phyloP scores from a whole-genome alignment of 352 stramenopile species.

The Chrysophaeum taylorii region DNA sequence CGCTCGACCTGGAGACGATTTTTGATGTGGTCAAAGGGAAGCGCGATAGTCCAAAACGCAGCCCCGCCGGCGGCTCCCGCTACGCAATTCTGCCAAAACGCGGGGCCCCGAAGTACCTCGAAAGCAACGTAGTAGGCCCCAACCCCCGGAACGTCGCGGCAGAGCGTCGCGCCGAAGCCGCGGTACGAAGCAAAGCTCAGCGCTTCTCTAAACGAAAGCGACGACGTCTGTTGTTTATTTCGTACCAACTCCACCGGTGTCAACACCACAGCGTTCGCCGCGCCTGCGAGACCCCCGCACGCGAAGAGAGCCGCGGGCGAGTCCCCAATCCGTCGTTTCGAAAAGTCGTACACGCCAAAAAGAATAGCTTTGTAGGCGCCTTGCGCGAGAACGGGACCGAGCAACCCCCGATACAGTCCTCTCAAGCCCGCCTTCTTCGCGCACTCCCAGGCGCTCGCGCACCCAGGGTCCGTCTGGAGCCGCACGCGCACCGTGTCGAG shows the following conservation, averaged over 20 bases:
- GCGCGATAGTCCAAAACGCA: constrained; percentile 63
- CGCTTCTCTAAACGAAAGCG: no score
- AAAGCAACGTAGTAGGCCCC: constrained; percentile 70
- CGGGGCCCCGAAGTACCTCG: constrained; percentile 45
- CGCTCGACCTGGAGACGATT: constrained; percentile 15
- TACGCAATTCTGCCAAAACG: constrained; percentile 33
- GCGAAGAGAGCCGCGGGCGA: neutral
- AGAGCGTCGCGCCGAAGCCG: constrained; percentile 55
- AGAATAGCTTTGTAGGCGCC: constrained; percentile 10
- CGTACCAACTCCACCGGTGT: constrained; percentile 27
- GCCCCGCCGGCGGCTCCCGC: constrained; percentile 60
- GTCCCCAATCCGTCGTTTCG: neutral
- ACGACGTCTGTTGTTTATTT: no score
- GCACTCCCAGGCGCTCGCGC: neutral
- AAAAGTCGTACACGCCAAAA: neutral
- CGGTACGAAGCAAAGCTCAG: no score
- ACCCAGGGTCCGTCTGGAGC: constrained; percentile 5
- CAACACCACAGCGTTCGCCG: constrained; percentile 25
- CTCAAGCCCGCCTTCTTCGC: neutral
- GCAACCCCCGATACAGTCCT: neutral
- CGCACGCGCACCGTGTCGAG: constrained; percentile 8
- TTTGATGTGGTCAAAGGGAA: constrained; percentile 59
- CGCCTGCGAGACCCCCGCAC: constrained; percentile 21
- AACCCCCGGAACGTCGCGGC: constrained; percentile 65
- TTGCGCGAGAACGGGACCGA: neutral